A percentile compares a stretch with the other conserved stretches of the same genome.
Evolutionary conservation across 1,284 basidiomycete species (phyloP).

Genomic region (Exsudoporus floridanus): DNA sequence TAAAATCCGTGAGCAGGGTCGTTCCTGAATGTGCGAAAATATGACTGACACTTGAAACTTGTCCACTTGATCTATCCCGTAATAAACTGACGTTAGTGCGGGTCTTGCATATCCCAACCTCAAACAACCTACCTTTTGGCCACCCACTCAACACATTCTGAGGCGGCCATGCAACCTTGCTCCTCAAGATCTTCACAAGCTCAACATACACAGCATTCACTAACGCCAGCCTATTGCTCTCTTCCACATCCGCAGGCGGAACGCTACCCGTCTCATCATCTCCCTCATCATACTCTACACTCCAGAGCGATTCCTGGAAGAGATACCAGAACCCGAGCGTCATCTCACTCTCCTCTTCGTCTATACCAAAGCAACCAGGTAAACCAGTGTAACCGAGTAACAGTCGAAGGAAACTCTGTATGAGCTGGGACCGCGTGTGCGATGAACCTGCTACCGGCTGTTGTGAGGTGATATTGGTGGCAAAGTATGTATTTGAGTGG

Average conservation of each 20-base stretch:
- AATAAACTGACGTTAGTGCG: slow-evolving; percentile 11
- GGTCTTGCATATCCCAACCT: not conserved
- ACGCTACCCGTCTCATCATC: slow-evolving; percentile 39
- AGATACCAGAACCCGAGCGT: slow-evolving; percentile 86
- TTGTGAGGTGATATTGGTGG: slow-evolving; percentile 58
- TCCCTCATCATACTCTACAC: slow-evolving; percentile 58
- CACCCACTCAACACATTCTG: slow-evolving; percentile 48
- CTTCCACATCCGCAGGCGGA: slow-evolving; percentile 35
- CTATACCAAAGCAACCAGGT: slow-evolving; percentile 72
- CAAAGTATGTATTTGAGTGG: slow-evolving; percentile 80
- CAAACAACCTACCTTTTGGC: slow-evolving; percentile 59
- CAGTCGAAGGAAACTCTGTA: slow-evolving; percentile 70
- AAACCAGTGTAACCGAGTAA: slow-evolving; percentile 76
- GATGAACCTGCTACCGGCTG: slow-evolving; percentile 30
- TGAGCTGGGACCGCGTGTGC: slow-evolving; percentile 45
- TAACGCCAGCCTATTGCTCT: slow-evolving; percentile 51
- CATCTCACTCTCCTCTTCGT: slow-evolving; percentile 85
- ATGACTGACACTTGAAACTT: slow-evolving; percentile 68
- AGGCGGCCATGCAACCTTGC: slow-evolving; percentile 73
- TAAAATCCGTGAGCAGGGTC: slow-evolving; percentile 32
- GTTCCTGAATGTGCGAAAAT: not conserved
- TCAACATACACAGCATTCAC: slow-evolving; percentile 78
- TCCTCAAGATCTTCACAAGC: slow-evolving; percentile 66
- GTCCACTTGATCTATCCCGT: slow-evolving; percentile 62
- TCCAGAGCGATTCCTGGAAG: slow-evolving; percentile 86